Evolutionary conservation across 1,139 yeast species (phyloP).

Genomic region (Geotrichum phurueaensis): DNA sequence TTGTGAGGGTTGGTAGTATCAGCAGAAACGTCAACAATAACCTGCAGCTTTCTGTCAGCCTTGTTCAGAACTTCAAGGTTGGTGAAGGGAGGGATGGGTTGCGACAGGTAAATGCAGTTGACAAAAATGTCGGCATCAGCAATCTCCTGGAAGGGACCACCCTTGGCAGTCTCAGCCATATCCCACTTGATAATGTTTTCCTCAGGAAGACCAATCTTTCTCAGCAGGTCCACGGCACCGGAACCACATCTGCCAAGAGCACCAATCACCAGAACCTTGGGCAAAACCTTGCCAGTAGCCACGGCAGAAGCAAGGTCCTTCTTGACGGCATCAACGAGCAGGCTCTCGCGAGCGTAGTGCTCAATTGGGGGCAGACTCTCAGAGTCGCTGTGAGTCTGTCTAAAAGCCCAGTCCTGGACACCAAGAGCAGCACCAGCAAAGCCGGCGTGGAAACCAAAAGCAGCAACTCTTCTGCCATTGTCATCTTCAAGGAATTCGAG

Average conservation of each 20-base stretch:
- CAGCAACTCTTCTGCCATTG: constrained; percentile 96
- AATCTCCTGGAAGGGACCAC: constrained; percentile 95
- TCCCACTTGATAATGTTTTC: constrained; percentile 87
- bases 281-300: constrained; percentile 57
- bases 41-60: constrained; percentile 66
- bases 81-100: constrained; percentile 90
- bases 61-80: constrained; percentile 61
- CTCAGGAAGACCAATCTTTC: constrained; percentile 83
- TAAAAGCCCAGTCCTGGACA: constrained; percentile 88
- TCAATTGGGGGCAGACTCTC: constrained; percentile 59
- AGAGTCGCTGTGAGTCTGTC: constrained; percentile 64
- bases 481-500: constrained; percentile 91
- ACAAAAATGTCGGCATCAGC: constrained; percentile 80
- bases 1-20: constrained; percentile 98
- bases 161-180: constrained; percentile 90
- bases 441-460: constrained; percentile 97
- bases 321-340: constrained; percentile 64
- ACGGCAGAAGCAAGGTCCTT: constrained; percentile 55
- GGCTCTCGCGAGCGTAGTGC: constrained; percentile 77
- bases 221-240: constrained; percentile 87
- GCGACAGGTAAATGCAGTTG: constrained; percentile 90
- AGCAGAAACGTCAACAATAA: constrained; percentile 95
- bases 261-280: constrained; percentile 84
- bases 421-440: constrained; percentile 99
- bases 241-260: constrained; percentile 98